phyloP scores from a whole-genome alignment of 176 grass and related monocot genomes.

The Guadua angustifolia region DNA sequence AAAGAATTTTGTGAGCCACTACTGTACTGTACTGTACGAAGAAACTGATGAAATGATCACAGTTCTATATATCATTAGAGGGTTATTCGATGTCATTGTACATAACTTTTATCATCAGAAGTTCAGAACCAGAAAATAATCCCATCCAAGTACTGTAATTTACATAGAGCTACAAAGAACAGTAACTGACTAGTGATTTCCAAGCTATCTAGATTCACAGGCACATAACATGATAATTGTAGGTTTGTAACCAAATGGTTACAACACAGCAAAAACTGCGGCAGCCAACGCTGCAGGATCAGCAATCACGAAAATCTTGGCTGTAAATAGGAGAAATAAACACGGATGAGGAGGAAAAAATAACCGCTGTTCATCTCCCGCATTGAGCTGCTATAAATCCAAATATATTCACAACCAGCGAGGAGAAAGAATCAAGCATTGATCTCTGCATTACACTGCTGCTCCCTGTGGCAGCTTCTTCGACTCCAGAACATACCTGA shows the following conservation, averaged over 20 bases:
- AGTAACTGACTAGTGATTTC: constrained; percentile 36
- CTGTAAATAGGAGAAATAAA: constrained; percentile 39
- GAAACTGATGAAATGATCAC: constrained; percentile 8
- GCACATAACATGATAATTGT: not conserved
- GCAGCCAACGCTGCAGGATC: constrained; percentile 37
- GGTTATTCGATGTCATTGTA: constrained; percentile 28
- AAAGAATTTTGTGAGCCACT: constrained; percentile 6
- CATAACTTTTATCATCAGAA: constrained; percentile 27
- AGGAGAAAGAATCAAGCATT: constrained; percentile 59
- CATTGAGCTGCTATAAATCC: constrained; percentile 45
- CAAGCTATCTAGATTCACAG: constrained; percentile 41
- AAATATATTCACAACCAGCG: constrained; percentile 54
- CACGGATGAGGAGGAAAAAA: constrained; percentile 51
- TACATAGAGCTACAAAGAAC: constrained; percentile 59
- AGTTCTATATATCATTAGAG: constrained; percentile 23
- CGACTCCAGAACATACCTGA: constrained; percentile 89
- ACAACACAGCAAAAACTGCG: constrained; percentile 27
- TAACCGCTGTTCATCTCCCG: constrained; percentile 44
- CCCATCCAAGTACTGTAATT: constrained; percentile 39
- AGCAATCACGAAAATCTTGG: constrained; percentile 49
- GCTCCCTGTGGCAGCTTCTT: constrained; percentile 93
- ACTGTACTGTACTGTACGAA: constrained; percentile 20
- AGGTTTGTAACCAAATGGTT: constrained; percentile 22
- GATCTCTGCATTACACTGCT: constrained; percentile 95
- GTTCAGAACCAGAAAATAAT: not conserved